phyloP scores from a whole-genome alignment of 495 filamentous ascomycete genomes.

The Daldinia grandis region DNA sequence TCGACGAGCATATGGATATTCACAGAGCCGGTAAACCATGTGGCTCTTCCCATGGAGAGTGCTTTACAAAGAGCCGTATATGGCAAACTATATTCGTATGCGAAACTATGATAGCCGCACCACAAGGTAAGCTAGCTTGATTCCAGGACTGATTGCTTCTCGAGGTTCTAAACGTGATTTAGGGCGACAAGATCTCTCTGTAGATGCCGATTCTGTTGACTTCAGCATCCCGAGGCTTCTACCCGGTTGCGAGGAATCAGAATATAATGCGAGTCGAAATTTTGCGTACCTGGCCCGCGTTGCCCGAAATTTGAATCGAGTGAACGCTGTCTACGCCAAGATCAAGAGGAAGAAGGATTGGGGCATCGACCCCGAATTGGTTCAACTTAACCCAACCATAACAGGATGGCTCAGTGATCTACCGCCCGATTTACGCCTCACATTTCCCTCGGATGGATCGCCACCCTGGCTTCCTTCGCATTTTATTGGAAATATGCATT shows the following conservation, averaged over 20 bases:
- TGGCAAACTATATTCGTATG: constrained; percentile 91
- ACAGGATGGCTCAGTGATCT: constrained; percentile 78
- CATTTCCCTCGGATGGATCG: constrained; percentile 79
- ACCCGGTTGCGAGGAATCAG: constrained; percentile 75
- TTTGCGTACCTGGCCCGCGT: constrained; percentile 82
- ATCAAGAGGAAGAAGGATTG: constrained; percentile 88
- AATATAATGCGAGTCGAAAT: constrained; percentile 80
- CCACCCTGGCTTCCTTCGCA: constrained; percentile 88
- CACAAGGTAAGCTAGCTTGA: constrained; percentile 73
- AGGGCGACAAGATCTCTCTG: constrained; percentile 86
- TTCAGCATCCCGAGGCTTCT: constrained; percentile 70
- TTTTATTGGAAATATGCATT: constrained; percentile 91
- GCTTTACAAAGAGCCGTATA: constrained; percentile 81
- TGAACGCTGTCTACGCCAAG: constrained; percentile 76
- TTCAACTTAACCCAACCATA: constrained; percentile 77
- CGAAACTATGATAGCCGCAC: constrained; percentile 92
- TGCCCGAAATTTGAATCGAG: constrained; percentile 78
- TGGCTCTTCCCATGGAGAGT: constrained; percentile 74
- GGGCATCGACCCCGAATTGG: constrained; percentile 86
- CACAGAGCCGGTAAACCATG: constrained; percentile 78
- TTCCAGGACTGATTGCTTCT: background rate
- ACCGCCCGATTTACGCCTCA: constrained; percentile 80
- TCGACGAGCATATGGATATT: constrained; percentile 84
- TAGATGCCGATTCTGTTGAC: constrained; percentile 80
- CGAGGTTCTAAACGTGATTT: constrained; percentile 43